Percentiles rank a stretch among this genome's conserved stretches.
phyloP scores from a whole-genome alignment of 306 rosid genomes.

The Citrullus amarus region DNA sequence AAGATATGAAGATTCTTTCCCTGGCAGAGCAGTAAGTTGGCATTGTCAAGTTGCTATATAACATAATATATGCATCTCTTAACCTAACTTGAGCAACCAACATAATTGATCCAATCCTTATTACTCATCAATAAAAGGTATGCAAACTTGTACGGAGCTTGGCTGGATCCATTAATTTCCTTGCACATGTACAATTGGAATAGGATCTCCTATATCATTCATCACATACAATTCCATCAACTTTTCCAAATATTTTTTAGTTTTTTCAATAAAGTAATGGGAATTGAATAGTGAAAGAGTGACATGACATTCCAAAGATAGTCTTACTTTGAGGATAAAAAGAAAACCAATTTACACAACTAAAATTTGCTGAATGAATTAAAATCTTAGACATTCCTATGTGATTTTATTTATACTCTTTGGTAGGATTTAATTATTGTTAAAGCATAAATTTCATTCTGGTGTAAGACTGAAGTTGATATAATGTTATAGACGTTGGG shows the following conservation, averaged over 20 bases:
- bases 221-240: background rate
- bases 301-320: background rate
- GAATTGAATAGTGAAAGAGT: background rate
- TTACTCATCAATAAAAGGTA: background rate
- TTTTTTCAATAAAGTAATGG: background rate
- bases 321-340: background rate
- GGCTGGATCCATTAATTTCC: background rate
- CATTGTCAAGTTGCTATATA: background rate
- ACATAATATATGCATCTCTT: background rate
- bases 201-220: background rate
- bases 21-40: background rate
- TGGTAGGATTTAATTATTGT: too few species aligned
- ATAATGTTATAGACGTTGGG: too few species aligned
- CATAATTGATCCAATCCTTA: background rate
- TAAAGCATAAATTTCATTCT: too few species aligned
- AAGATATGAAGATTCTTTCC: background rate
- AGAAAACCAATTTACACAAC: too few species aligned
- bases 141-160: background rate
- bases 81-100: background rate
- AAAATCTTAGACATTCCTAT: too few species aligned
- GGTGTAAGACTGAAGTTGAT: too few species aligned
- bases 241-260: too few species aligned
- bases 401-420: too few species aligned
- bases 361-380: too few species aligned
- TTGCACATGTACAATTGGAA: background rate